Conservation (phyloP, 345 rosid genomes). For the Crucihimalaya himalaica region DNA sequence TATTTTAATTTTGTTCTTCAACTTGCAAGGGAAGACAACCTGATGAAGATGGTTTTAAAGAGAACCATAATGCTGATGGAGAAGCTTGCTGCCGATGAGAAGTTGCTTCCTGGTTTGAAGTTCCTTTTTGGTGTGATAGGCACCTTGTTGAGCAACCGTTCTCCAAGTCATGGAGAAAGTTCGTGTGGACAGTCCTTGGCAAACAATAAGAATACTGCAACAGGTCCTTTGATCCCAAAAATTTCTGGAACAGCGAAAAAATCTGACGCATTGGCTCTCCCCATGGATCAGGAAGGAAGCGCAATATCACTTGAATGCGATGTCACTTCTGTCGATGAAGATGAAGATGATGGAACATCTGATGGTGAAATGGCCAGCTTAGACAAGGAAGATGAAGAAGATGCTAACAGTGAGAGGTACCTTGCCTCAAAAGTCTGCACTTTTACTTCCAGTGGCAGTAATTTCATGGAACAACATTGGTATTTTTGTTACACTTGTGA, state of each 20-base stretch:
- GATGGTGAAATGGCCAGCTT: conserved; percentile 98
- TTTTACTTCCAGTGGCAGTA: conserved; percentile 97
- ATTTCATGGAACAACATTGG: conserved; percentile 99
- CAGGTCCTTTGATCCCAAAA: conserved; percentile 58
- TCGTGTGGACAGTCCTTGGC: conserved; percentile 53
- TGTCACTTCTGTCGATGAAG: conserved; percentile 94
- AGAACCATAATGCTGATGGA: conserved; percentile 69
- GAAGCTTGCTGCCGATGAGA: conserved; percentile 69
- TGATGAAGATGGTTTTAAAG: conserved; percentile 66
- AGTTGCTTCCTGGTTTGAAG: conserved; percentile 74
- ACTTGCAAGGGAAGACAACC: conserved; percentile 68
- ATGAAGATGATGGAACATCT: conserved; percentile 99
- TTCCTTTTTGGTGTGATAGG: conserved; percentile 85
- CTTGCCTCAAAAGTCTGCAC: conserved; percentile 97
- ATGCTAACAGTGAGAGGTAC: conserved; percentile 78
- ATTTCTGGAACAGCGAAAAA: conserved; percentile 65
- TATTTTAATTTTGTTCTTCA: conserved; percentile 80
- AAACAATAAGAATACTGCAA: conserved; percentile 42
- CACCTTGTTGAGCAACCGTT: conserved; percentile 61
- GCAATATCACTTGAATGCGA: conserved; percentile 80
- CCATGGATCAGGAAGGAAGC: conserved; percentile 75
- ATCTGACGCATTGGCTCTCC: conserved; percentile 66
- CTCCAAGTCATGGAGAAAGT: conserved; percentile 51
- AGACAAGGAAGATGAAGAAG: conserved; percentile 96
- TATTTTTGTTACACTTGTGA: conserved; percentile 99